A percentile compares a stretch with the other conserved stretches of the same genome.
Conservation (phyloP, 257 asterid genomes). For the Solanum gracilifrons region DNA sequence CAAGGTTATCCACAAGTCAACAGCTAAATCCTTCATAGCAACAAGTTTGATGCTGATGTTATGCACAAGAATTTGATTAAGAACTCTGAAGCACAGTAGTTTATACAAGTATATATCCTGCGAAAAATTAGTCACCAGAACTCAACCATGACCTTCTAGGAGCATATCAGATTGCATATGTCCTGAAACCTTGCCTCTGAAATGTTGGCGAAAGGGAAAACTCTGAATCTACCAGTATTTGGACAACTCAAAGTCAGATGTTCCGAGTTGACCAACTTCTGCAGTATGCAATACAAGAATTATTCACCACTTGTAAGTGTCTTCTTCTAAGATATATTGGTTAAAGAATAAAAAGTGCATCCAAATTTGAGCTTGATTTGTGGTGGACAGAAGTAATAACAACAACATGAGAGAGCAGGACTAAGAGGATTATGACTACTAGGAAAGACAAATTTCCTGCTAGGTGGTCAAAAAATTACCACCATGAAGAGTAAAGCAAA, state of each 20-base stretch:
- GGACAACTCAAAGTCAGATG: conserved; percentile 63
- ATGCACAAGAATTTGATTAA: background rate
- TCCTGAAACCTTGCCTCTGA: conserved; percentile 57
- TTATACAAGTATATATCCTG: background rate
- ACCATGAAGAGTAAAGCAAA: background rate
- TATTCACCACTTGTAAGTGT: background rate
- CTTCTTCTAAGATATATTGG: background rate
- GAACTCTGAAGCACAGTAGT: background rate
- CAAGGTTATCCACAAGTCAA: background rate
- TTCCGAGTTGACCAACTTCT: conserved; percentile 45
- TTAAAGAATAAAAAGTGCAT: background rate
- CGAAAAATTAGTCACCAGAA: background rate
- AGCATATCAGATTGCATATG: conserved; percentile 66
- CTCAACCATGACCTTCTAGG: conserved; percentile 8
- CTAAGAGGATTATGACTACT: background rate
- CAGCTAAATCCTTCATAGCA: background rate
- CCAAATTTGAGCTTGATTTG: background rate
- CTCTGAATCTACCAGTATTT: conserved; percentile 56
- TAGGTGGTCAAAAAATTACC: background rate
- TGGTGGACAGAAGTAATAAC: background rate
- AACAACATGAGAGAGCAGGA: background rate
- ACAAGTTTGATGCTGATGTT: background rate
- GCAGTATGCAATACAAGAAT: conserved; percentile 14
- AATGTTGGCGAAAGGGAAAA: conserved; percentile 41
- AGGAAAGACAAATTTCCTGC: background rate